Percentiles rank a stretch among this genome's conserved stretches.
Conservation (phyloP, 805 yeast species). For the Saccharomyces jurei region DNA sequence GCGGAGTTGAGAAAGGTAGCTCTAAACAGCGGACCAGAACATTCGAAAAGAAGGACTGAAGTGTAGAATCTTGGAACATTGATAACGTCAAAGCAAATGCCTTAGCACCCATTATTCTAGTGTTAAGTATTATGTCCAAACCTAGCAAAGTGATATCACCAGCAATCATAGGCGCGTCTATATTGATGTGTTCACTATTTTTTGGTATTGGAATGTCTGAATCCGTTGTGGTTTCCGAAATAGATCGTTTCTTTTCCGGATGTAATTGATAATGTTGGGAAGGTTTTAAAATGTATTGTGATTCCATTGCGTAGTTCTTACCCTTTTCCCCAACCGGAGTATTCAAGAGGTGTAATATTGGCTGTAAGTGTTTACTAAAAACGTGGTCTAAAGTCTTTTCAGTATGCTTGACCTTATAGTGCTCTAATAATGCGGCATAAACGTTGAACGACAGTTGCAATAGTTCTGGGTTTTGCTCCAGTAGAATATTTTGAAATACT, state of each 20-base stretch:
- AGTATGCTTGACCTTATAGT: slow-evolving; percentile 32
- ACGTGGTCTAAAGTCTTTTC: slow-evolving; percentile 42
- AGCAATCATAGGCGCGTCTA: slow-evolving; percentile 83
- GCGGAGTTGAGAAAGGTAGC: slow-evolving; percentile 72
- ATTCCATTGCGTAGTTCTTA: slow-evolving; percentile 76
- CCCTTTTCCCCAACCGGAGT: slow-evolving; percentile 95
- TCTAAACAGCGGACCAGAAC: slow-evolving; percentile 36
- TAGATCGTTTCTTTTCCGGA: slow-evolving; percentile 27
- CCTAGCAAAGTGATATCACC: slow-evolving; percentile 91
- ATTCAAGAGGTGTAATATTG: slow-evolving; percentile 61
- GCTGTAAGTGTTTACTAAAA: slow-evolving; percentile 49
- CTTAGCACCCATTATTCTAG: slow-evolving; percentile 65
- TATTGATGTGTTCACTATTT: slow-evolving; percentile 59
- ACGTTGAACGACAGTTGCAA: slow-evolving; percentile 54
- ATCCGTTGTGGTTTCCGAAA: slow-evolving; percentile 21
- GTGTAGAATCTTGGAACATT: slow-evolving; percentile 35
- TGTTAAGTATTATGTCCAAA: slow-evolving; percentile 58
- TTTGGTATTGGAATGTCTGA: slow-evolving; percentile 42
- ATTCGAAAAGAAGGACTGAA: slow-evolving; percentile 34
- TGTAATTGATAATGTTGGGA: slow-evolving; percentile 37
- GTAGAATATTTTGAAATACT: slow-evolving; percentile 74
- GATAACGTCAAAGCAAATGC: slow-evolving; percentile 68
- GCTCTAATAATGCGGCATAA: slow-evolving; percentile 47
- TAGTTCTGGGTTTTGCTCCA: slow-evolving; percentile 80
- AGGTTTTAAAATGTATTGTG: slow-evolving; percentile 67